A percentile compares a stretch with the other conserved stretches of the same genome.
Conservation (phyloP, 441 rosid species). For the Croton setiger region DNA sequence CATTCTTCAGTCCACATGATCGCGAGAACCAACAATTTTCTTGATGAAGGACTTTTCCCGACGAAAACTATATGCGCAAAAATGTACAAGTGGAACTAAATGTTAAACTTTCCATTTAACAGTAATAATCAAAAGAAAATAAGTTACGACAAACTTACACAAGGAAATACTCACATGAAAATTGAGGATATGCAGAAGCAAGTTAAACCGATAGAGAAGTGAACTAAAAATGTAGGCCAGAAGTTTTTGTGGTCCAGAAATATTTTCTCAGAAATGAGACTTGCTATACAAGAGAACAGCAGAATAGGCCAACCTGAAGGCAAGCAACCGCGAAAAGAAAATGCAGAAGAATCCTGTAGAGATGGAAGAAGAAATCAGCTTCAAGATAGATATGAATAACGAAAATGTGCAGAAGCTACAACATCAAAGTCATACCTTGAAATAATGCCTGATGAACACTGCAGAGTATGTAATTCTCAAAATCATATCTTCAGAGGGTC, state of each 20-base stretch:
- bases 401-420: constrained; percentile 12
- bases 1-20: constrained; percentile 49
- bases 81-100: constrained; percentile 1
- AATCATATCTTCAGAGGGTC: constrained; percentile 64
- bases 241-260: constrained; percentile 58
- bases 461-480: constrained; percentile 74
- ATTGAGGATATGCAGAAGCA: constrained; percentile 67
- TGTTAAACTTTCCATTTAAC: not conserved
- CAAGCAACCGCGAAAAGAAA: constrained; percentile 58
- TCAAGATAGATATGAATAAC: constrained; percentile 14
- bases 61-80: constrained; percentile 47
- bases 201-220: constrained; percentile 56
- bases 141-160: constrained; percentile 6
- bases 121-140: not conserved
- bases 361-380: constrained; percentile 4
- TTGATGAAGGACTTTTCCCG: constrained; percentile 65
- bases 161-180: constrained; percentile 54
- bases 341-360: constrained; percentile 53
- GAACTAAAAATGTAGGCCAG: constrained; percentile 63
- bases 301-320: constrained; percentile 73
- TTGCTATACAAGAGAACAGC: constrained; percentile 48
- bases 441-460: constrained; percentile 59
- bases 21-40: constrained; percentile 54
- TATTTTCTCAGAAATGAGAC: constrained; percentile 61
- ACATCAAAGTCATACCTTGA: constrained; percentile 47